Evolutionary conservation across 2,329 filamentous ascomycete species (phyloP).

Genomic region (Ceratocystis colombiana): DNA sequence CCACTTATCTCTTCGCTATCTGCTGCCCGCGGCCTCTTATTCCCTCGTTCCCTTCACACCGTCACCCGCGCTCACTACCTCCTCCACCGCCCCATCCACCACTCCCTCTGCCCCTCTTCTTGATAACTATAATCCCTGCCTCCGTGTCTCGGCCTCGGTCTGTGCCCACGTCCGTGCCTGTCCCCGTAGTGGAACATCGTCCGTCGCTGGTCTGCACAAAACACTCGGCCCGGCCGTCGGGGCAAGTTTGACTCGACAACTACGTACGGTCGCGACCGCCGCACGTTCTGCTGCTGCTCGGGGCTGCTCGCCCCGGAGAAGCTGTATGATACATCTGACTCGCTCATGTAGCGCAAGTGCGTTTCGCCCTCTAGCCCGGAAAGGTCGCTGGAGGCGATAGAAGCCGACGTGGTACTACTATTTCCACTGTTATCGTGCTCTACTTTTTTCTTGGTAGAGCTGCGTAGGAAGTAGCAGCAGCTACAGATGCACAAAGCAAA

Average conservation of each 20-base stretch:
- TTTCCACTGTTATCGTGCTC: too few relatives aligned
- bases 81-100: not conserved
- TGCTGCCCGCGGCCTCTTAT: not conserved
- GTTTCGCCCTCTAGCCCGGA: not conserved
- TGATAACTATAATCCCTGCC: too few relatives aligned
- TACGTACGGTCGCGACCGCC: not conserved
- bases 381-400: not conserved
- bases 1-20: not conserved
- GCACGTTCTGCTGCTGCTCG: not conserved
- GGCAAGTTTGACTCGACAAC: not conserved
- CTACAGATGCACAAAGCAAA: conserved; percentile 10
- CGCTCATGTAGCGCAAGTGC: conserved; percentile 1
- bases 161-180: not conserved
- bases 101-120: not conserved
- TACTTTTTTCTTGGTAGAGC: not conserved
- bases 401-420: too few relatives aligned
- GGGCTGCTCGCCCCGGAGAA: not conserved
- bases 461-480: conserved; percentile 2
- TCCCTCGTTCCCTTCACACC: not conserved
- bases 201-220: not conserved
- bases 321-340: not conserved
- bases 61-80: not conserved
- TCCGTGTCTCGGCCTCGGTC: not conserved
- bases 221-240: not conserved
- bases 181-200: not conserved